phyloP scores from a whole-genome alignment of 257 asterid genomes.

The Fraxinus pennsylvanica region DNA sequence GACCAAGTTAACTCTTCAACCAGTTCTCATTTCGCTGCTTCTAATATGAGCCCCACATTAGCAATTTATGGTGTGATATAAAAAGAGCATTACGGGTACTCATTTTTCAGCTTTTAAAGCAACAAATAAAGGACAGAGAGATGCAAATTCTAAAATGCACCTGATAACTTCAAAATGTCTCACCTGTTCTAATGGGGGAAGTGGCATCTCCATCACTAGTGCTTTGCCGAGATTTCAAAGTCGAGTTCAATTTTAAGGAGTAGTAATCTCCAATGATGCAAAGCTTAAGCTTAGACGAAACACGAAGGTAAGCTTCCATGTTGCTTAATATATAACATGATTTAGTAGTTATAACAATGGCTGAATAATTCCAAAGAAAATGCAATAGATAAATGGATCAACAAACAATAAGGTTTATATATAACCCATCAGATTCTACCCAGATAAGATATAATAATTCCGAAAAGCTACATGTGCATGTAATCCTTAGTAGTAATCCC shows the following conservation, averaged over 20 bases:
- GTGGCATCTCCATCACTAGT: conserved; percentile 53
- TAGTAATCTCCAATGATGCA: conserved; percentile 56
- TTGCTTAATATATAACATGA: conserved; percentile 56
- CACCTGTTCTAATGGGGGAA: conserved; percentile 63
- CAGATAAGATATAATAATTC: conserved; percentile 10
- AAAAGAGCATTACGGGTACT: too few species aligned
- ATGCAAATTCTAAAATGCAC: background rate
- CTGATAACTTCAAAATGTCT: conserved; percentile 18
- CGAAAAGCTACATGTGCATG: conserved; percentile 12
- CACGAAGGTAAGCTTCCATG: conserved; percentile 62
- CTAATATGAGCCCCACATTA: too few species aligned
- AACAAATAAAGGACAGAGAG: background rate
- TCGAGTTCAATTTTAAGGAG: conserved; percentile 43
- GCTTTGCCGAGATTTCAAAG: conserved; percentile 51
- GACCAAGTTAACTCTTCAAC: too few species aligned
- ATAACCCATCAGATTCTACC: background rate
- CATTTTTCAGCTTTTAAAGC: too few species aligned
- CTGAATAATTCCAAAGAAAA: conserved; percentile 1
- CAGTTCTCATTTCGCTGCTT: too few species aligned
- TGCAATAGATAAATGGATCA: conserved; percentile 4
- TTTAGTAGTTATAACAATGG: background rate
- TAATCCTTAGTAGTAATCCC: conserved; percentile 2
- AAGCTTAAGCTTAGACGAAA: conserved; percentile 83
- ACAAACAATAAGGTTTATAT: background rate
- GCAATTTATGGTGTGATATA: too few species aligned